These are phyloP conservation scores for Aspergillus ibericus DNA, from an alignment of 2,329 filamentous ascomycete species.

Conservation along the genomic window DNA sequence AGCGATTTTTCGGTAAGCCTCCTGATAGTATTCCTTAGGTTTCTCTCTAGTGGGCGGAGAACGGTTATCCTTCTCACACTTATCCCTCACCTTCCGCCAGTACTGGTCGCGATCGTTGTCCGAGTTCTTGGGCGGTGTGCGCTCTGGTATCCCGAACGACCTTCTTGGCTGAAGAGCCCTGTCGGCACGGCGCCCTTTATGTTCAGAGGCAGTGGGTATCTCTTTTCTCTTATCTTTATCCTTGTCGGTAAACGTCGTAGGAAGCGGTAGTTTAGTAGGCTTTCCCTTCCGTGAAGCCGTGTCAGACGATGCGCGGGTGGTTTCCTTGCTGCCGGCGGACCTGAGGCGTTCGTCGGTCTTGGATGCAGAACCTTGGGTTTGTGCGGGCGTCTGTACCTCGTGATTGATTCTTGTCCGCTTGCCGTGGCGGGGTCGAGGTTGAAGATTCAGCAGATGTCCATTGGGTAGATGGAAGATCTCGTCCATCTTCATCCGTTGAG, in stretches of 20 bases:
- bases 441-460: conserved; percentile 33
- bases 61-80: conserved; percentile 27
- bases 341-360: neutral
- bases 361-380: neutral
- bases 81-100: conserved; percentile 30
- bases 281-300: conserved; percentile 18
- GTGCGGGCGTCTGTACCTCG: conserved; percentile 18
- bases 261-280: conserved; percentile 32
- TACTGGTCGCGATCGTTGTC: conserved; percentile 30
- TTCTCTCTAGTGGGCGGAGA: conserved; percentile 21
- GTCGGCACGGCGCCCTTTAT: conserved; percentile 5
- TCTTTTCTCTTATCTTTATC: conserved; percentile 17
- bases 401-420: conserved; percentile 13
- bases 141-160: conserved; percentile 8
- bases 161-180: conserved; percentile 5
- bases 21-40: conserved; percentile 20
- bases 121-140: conserved; percentile 11
- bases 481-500: conserved; percentile 26
- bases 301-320: conserved; percentile 9
- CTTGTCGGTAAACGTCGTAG: conserved; percentile 23
- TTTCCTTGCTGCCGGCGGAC: conserved; percentile 9
- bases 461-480: conserved; percentile 28
- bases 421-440: conserved; percentile 22
- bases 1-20: conserved; percentile 23
- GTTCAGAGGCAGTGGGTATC: conserved; percentile 13